Conservation (phyloP, 305 asterid species). For the Coffea humblotiana region DNA sequence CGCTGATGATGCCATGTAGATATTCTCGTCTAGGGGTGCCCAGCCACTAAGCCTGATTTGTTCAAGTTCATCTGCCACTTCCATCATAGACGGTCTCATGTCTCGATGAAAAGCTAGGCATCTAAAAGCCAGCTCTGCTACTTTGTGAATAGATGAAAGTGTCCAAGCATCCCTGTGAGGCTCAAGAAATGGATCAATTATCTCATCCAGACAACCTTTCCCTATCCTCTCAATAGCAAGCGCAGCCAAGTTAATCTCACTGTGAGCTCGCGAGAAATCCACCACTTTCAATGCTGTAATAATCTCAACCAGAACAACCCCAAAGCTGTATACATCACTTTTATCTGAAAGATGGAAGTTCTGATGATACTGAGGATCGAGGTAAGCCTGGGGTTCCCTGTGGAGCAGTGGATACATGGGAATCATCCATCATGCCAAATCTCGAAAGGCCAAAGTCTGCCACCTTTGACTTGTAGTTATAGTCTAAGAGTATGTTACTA, state of each 20-base stretch:
- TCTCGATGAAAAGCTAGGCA: conserved; percentile 92
- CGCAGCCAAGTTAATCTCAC: conserved; percentile 84
- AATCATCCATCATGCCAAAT: conserved; percentile 88
- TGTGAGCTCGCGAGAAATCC: conserved; percentile 79
- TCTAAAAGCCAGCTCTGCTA: conserved; percentile 90
- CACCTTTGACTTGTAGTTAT: conserved; percentile 75
- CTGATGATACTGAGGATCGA: conserved; percentile 96
- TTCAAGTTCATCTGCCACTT: conserved; percentile 92
- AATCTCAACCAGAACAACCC: conserved; percentile 91
- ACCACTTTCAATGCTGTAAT: conserved; percentile 83
- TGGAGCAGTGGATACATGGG: conserved; percentile 94
- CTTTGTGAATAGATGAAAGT: conserved; percentile 71
- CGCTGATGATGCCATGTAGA: conserved; percentile 59
- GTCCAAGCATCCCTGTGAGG: conserved; percentile 97
- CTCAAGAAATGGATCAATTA: conserved; percentile 77
- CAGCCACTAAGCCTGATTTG: conserved; percentile 75
- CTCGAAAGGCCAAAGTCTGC: conserved; percentile 96
- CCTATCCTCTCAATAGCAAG: conserved; percentile 85
- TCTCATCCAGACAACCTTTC: conserved; percentile 79
- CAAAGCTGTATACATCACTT: conserved; percentile 94
- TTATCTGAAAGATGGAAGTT: conserved; percentile 95
- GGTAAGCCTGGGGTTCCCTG: conserved; percentile 98
- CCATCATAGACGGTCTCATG: conserved; percentile 96
- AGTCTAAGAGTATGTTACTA: conserved; percentile 79
- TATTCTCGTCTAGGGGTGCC: conserved; percentile 71